Evolutionary conservation across 1,139 yeast genomes (phyloP).

Genomic region (Kodamaea ohmeri): DNA sequence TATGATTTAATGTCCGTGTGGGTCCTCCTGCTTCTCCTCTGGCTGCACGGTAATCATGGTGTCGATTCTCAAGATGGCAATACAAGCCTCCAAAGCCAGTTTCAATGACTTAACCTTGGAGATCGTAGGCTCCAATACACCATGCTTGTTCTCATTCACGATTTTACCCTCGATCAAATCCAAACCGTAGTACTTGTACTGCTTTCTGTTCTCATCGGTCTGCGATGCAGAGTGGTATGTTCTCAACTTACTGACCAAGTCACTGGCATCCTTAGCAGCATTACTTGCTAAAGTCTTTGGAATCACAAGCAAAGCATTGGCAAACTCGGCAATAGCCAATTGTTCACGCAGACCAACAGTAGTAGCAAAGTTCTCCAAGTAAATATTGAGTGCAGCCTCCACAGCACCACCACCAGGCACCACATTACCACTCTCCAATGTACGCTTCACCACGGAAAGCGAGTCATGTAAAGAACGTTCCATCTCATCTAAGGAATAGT

Average conservation of each 20-base stretch:
- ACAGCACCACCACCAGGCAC: conserved; percentile 99
- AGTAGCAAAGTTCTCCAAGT: conserved; percentile 94
- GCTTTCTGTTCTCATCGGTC: conserved; percentile 78
- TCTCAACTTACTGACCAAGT: conserved; percentile 89
- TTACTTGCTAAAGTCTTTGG: conserved; percentile 97
- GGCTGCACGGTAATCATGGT: conserved; percentile 98
- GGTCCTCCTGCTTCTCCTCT: conserved; percentile 89
- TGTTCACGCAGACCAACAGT: conserved; percentile 98
- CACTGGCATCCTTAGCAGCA: conserved; percentile 97
- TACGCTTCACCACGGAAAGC: conserved; percentile 89
- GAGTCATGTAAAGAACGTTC: conserved; percentile 96
- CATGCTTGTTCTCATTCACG: conserved; percentile 77
- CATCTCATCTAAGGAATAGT: conserved; percentile 96
- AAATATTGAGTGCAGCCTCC: conserved; percentile 92
- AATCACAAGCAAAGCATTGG: conserved; percentile 80
- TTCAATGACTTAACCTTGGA: conserved; percentile 90
- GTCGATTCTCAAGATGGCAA: conserved; percentile 95
- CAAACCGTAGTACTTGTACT: conserved; percentile 87
- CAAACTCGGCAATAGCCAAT: conserved; percentile 96
- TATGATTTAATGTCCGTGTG: conserved; percentile 58
- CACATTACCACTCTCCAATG: conserved; percentile 89
- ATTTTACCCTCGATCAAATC: conserved; percentile 90
- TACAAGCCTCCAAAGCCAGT: conserved; percentile 96
- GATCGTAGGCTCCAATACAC: conserved; percentile 94
- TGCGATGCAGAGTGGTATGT: conserved; percentile 97